A percentile compares a stretch with the other conserved stretches of the same genome.
These are phyloP conservation scores for Globisporangium camurandrum DNA, from an alignment of 352 stramenopile species.

Conservation along the genomic window DNA sequence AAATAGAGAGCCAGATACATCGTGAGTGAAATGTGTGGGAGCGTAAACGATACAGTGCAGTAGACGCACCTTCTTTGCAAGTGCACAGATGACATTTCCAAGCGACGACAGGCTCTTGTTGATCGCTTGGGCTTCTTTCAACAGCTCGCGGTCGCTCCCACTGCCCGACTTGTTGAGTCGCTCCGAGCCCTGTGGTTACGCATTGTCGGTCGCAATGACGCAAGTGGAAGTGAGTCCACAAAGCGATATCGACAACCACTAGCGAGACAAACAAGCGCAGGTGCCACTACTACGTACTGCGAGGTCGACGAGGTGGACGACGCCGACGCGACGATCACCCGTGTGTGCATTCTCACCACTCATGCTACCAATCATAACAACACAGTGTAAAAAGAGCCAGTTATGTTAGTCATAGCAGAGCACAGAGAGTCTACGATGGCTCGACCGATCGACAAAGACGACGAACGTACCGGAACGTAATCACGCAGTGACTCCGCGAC, in stretches of 20 bases:
- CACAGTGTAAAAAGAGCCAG: too few relatives aligned
- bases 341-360: constrained; percentile 55
- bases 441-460: too few relatives aligned
- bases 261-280: neutral
- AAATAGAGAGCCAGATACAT: neutral
- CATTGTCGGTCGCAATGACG: too few relatives aligned
- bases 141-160: constrained; percentile 55
- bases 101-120: constrained; percentile 84
- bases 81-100: constrained; percentile 76
- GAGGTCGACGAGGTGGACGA: constrained; percentile 78
- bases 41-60: neutral
- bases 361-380: constrained; percentile 25
- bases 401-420: too few relatives aligned
- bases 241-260: too few relatives aligned
- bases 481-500: constrained; percentile 80
- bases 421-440: too few relatives aligned
- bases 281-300: constrained; percentile 27
- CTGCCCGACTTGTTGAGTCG: constrained; percentile 76
- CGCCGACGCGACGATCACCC: constrained; percentile 41
- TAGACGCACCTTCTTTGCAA: constrained; percentile 66
- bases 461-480: constrained; percentile 73
- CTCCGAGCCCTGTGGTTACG: constrained; percentile 77
- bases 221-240: too few relatives aligned
- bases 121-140: constrained; percentile 82
- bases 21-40: too few relatives aligned